phyloP scores from a whole-genome alignment of 352 stramenopile species.

The Phytophthora sp. region DNA sequence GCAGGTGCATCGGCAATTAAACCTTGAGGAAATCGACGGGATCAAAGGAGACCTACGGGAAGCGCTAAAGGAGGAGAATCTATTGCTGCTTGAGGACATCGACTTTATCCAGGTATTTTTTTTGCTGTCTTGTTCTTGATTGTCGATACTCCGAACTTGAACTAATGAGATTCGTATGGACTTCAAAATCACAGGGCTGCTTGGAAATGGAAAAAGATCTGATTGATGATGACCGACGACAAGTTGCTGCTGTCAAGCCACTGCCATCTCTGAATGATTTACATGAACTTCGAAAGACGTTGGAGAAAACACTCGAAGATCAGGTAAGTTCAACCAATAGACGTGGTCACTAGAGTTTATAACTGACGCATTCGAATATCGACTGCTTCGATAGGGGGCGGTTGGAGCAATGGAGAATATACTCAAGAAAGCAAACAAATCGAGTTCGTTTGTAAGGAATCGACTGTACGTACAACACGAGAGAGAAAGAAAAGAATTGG shows the following conservation, averaged over 20 bases:
- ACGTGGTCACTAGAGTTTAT: background rate
- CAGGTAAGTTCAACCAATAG: slow-evolving; percentile 36
- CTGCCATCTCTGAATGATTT: slow-evolving; percentile 70
- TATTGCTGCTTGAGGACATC: slow-evolving; percentile 79
- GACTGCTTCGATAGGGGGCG: slow-evolving; percentile 32
- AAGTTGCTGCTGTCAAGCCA: slow-evolving; percentile 40
- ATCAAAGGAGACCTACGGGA: slow-evolving; percentile 67
- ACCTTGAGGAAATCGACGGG: slow-evolving; percentile 78
- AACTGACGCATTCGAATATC: slow-evolving; percentile 1
- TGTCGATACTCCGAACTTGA: background rate
- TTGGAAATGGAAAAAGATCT: slow-evolving; percentile 89
- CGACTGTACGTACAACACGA: slow-evolving; percentile 33
- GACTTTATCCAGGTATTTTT: slow-evolving; percentile 85
- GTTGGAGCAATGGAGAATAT: slow-evolving; percentile 46
- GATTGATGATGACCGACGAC: slow-evolving; percentile 72
- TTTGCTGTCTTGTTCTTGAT: too few species aligned
- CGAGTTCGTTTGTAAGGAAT: slow-evolving; percentile 23
- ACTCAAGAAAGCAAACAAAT: slow-evolving; percentile 40
- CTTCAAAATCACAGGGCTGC: slow-evolving; percentile 48
- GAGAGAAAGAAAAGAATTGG: background rate
- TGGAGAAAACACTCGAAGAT: slow-evolving; percentile 72
- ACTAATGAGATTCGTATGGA: background rate
- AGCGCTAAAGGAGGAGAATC: slow-evolving; percentile 61
- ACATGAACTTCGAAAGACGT: slow-evolving; percentile 54
- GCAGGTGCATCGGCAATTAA: slow-evolving; percentile 54